These are phyloP conservation scores for Talaromyces ruber DNA, from an alignment of 495 filamentous ascomycete genomes.

Conservation along the genomic window DNA sequence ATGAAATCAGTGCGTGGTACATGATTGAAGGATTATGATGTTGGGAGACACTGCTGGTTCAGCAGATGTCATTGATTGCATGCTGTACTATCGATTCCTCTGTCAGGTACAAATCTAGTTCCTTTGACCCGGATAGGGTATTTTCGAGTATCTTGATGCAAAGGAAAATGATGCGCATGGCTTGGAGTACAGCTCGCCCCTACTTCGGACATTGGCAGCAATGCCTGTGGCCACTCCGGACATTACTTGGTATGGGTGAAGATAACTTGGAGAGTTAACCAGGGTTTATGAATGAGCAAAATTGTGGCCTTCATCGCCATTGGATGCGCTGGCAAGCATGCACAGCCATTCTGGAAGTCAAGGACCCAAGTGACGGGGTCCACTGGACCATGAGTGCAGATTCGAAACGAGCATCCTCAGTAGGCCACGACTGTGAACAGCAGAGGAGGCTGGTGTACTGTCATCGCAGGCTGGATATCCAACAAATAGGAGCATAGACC, in stretches of 20 bases:
- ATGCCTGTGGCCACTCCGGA: background rate
- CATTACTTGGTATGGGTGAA: background rate
- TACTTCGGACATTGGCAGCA: constrained; percentile 1
- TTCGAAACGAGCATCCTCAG: background rate
- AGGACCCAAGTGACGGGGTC: background rate
- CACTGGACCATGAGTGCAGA: background rate
- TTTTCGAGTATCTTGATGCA: background rate
- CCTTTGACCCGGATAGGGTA: background rate
- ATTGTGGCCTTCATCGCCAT: background rate
- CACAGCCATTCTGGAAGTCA: background rate
- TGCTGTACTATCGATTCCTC: background rate
- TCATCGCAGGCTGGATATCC: background rate
- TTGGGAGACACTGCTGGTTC: background rate
- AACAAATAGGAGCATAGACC: background rate
- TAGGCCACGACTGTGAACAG: background rate
- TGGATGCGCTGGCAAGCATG: constrained; percentile 1
- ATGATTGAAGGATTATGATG: background rate
- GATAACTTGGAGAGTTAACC: background rate
- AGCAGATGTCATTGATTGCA: background rate
- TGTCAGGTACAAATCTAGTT: constrained; percentile 1
- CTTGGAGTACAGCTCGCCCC: background rate
- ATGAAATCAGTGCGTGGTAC: background rate
- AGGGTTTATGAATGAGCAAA: background rate
- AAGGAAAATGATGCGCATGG: background rate
- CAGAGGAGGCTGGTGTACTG: background rate